phyloP scores from a whole-genome alignment of 2,329 filamentous ascomycete genomes.

The Didymosphaeria variabile region DNA sequence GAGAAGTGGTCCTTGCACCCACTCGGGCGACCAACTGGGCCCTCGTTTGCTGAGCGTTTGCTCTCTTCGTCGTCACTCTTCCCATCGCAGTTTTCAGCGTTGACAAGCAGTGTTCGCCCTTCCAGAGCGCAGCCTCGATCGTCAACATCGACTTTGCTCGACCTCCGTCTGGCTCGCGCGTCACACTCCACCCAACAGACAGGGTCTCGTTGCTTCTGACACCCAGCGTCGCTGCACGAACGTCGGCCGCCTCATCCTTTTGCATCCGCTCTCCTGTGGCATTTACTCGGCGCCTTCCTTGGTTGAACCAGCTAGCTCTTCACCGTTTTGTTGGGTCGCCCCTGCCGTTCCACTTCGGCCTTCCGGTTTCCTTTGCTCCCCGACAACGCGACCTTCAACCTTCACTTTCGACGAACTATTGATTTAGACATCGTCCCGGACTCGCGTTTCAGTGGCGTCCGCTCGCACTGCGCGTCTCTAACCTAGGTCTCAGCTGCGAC shows the following conservation, averaged over 20 bases:
- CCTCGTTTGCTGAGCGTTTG: constrained; percentile 13
- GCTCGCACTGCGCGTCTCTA: constrained; percentile 26
- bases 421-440: constrained; percentile 50
- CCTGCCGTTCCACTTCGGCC: constrained; percentile 9
- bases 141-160: constrained; percentile 7
- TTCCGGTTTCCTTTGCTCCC: background rate
- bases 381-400: constrained; percentile 23
- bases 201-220: background rate
- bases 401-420: constrained; percentile 49
- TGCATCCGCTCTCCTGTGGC: constrained; percentile 18
- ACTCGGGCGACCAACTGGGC: constrained; percentile 21
- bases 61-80: constrained; percentile 3
- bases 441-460: constrained; percentile 31
- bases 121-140: background rate
- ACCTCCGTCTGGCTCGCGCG: constrained; percentile 4
- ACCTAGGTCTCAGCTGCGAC: constrained; percentile 26
- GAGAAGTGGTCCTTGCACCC: constrained; percentile 26
- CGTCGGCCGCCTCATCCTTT: background rate
- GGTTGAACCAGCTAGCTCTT: constrained; percentile 21
- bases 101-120: background rate
- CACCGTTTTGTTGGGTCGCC: constrained; percentile 20
- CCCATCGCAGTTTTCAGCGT: background rate
- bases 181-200: background rate
- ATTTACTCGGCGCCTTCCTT: constrained; percentile 27
- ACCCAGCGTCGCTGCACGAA: background rate